Evolutionary conservation across 2,329 filamentous ascomycete genomes (phyloP).

Genomic region (Pyrenochaeta sp.): DNA sequence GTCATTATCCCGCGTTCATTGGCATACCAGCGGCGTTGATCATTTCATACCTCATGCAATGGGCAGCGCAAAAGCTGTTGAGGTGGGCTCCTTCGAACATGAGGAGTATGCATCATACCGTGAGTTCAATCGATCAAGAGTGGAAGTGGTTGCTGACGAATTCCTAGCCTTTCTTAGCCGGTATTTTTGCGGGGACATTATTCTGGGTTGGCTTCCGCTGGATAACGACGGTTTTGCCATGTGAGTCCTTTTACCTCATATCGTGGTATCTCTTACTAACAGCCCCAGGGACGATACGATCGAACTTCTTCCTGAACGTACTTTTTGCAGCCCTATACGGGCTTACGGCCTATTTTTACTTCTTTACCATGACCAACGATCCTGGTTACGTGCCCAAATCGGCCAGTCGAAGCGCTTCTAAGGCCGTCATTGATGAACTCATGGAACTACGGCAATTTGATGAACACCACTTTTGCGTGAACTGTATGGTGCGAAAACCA

Average conservation of each 20-base stretch:
- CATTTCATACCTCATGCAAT: slow-evolving; percentile 76
- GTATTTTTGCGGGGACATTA: slow-evolving; percentile 87
- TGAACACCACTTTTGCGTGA: slow-evolving; percentile 90
- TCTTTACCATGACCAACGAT: slow-evolving; percentile 83
- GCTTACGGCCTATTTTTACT: slow-evolving; percentile 85
- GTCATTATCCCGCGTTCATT: slow-evolving; percentile 75
- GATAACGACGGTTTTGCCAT: slow-evolving; percentile 75
- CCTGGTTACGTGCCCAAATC: slow-evolving; percentile 94
- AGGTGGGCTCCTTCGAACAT: slow-evolving; percentile 87
- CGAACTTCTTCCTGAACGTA: slow-evolving; percentile 80
- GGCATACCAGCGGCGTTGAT: slow-evolving; percentile 76
- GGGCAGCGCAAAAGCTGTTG: slow-evolving; percentile 77
- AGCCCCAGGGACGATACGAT: slow-evolving; percentile 68
- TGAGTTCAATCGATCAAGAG: slow-evolving; percentile 53
- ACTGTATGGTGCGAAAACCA: slow-evolving; percentile 93
- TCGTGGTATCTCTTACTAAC: slow-evolving; percentile 39
- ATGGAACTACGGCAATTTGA: slow-evolving; percentile 89
- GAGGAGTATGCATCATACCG: slow-evolving; percentile 88
- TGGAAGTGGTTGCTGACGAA: slow-evolving; percentile 15
- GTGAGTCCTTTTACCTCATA: slow-evolving; percentile 55
- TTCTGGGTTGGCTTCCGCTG: slow-evolving; percentile 84
- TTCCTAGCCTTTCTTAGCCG: slow-evolving; percentile 82
- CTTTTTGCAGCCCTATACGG: slow-evolving; percentile 71
- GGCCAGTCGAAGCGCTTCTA: slow-evolving; percentile 87
- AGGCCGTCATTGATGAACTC: slow-evolving; percentile 86